Percentiles rank a stretch among this genome's conserved stretches.
phyloP scores from a whole-genome alignment of 345 rosid genomes.

The Eucalyptus coolabah region DNA sequence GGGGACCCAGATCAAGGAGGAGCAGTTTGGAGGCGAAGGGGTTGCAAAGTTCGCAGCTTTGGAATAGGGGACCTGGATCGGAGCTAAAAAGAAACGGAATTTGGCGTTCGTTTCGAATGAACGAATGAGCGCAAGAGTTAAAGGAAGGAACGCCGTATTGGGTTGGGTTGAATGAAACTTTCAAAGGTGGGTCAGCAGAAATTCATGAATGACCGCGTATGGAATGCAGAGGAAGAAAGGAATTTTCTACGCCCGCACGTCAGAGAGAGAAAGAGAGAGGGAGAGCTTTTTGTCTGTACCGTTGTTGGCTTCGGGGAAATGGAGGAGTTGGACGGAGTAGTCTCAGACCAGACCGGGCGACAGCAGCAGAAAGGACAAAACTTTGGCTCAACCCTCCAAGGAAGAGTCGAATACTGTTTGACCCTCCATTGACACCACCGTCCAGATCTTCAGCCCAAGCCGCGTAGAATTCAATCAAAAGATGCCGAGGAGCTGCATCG shows the following conservation, averaged over 20 bases:
- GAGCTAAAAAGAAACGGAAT: neutral
- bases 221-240: neutral
- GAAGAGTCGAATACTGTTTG: neutral
- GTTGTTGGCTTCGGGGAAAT: neutral
- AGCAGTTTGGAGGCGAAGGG: neutral
- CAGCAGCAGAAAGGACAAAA: neutral
- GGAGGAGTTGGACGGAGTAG: neutral
- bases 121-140: neutral
- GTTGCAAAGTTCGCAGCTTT: neutral
- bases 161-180: neutral
- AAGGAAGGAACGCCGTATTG: neutral
- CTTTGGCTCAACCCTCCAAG: neutral
- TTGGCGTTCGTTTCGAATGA: neutral
- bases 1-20: neutral
- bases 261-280: neutral
- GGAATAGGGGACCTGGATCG: neutral
- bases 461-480: neutral
- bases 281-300: neutral
- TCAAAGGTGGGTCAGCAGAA: neutral
- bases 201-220: neutral
- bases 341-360: neutral
- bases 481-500: neutral
- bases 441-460: neutral
- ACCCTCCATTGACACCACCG: neutral
- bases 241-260: neutral